Evolutionary conservation across 75 land plant species (phyloP).

Genomic region (Cupressus sempervirens): DNA sequence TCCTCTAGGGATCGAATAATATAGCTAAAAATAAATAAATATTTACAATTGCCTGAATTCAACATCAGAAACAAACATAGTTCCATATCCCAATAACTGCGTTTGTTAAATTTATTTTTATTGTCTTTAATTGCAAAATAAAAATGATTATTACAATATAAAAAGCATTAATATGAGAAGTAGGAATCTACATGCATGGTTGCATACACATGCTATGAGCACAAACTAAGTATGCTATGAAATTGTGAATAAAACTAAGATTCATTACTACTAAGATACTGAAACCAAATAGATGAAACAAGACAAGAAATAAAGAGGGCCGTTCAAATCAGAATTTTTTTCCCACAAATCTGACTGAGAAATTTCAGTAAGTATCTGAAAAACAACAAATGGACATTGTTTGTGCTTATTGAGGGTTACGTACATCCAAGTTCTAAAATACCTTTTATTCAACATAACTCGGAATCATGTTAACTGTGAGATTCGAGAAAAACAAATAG

Average conservation of each 20-base stretch:
- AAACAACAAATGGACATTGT: background rate
- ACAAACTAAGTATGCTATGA: background rate
- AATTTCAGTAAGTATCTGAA: background rate
- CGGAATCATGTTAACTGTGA: background rate
- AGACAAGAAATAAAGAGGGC: background rate
- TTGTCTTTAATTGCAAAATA: background rate
- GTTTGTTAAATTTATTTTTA: background rate
- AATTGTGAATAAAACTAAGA: background rate
- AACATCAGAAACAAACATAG: background rate
- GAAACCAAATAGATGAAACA: background rate
- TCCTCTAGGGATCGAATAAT: no score
- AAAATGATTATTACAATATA: no score
- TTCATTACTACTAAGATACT: background rate
- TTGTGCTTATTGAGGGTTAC: background rate
- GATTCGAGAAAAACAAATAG: background rate
- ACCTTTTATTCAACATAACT: background rate
- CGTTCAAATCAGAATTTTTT: background rate
- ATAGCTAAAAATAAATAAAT: no score
- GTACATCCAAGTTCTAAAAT: background rate
- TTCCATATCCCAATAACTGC: background rate
- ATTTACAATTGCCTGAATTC: no score
- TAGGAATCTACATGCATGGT: background rate
- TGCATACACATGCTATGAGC: background rate
- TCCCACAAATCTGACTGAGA: background rate
- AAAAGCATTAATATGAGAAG: no score